Percentiles rank a stretch among this genome's conserved stretches.
Evolutionary conservation across 169 alveolate genomes (phyloP).

Genomic region (Cryptosporidium andersoni): DNA sequence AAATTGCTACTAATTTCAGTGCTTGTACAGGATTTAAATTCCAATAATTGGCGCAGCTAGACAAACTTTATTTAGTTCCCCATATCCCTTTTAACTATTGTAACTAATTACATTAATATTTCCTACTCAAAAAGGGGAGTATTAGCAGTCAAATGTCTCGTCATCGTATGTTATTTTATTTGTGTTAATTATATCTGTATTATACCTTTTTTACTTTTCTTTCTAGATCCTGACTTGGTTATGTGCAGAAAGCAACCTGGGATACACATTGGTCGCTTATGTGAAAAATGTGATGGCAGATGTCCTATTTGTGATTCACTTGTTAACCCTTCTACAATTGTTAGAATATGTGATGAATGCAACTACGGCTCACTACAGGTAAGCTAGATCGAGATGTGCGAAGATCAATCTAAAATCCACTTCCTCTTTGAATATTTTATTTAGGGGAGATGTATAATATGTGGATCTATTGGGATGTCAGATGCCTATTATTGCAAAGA

Average conservation of each 20-base stretch:
- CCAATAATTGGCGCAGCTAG: no score
- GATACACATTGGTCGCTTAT: slow-evolving; percentile 96
- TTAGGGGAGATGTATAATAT: slow-evolving; percentile 98
- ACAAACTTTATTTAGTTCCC: no score
- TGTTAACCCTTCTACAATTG: slow-evolving; percentile 95
- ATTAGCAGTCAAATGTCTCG: slow-evolving; percentile 16
- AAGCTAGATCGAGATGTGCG: not conserved
- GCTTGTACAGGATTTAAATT: no score
- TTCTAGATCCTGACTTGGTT: slow-evolving; percentile 90
- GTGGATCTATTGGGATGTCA: slow-evolving; percentile 98
- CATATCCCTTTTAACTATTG: not conserved
- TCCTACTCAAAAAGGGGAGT: not conserved
- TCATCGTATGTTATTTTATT: slow-evolving; percentile 50
- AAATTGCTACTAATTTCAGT: no score
- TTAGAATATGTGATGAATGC: slow-evolving; percentile 98
- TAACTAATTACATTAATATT: not conserved
- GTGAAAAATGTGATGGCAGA: slow-evolving; percentile 98
- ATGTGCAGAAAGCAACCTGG: slow-evolving; percentile 99
- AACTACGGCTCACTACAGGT: slow-evolving; percentile 96
- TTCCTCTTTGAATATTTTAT: not conserved
- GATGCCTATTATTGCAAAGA: slow-evolving; percentile 99
- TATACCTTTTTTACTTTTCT: slow-evolving; percentile 59
- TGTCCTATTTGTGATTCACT: slow-evolving; percentile 99
- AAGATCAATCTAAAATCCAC: not conserved
- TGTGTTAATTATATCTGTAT: not conserved